Conservation (phyloP, 805 yeast genomes). For the Yarrowia sp. region DNA sequence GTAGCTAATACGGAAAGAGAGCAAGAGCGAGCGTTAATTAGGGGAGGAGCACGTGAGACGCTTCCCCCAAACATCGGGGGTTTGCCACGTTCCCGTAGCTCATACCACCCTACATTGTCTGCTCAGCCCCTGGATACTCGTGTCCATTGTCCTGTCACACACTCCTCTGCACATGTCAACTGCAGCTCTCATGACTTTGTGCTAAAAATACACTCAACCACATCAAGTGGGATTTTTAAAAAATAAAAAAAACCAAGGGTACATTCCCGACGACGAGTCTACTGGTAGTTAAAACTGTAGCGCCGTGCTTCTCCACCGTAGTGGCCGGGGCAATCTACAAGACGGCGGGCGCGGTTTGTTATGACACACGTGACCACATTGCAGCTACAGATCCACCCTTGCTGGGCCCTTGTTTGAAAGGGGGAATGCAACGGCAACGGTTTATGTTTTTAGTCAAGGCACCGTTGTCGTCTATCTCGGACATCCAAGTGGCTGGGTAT, state of each 20-base stretch:
- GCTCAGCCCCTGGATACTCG: slow-evolving; percentile 18
- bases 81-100: too few species aligned
- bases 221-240: neutral
- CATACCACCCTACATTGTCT: neutral
- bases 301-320: slow-evolving; percentile 16
- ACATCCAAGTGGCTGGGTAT: neutral
- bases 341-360: neutral
- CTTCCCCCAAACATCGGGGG: neutral
- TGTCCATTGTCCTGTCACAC: slow-evolving; percentile 6
- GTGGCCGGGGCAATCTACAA: neutral
- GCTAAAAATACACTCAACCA: slow-evolving; percentile 20
- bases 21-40: slow-evolving; percentile 10
- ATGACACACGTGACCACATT: slow-evolving; percentile 20
- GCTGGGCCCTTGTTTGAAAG: slow-evolving; percentile 18
- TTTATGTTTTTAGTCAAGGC: neutral
- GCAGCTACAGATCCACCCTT: slow-evolving; percentile 10
- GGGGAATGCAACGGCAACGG: slow-evolving; percentile 6
- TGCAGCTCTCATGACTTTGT: slow-evolving; percentile 19
- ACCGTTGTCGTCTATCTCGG: neutral
- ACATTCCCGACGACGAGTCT: neutral
- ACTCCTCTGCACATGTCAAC: slow-evolving; percentile 12
- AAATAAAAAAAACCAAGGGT: neutral
- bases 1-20: slow-evolving; percentile 20
- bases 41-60: neutral
- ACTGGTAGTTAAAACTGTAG: slow-evolving; percentile 9